Evolutionary conservation across 768 basidiomycete species (phyloP).

Genomic region (Suillus luteus): DNA sequence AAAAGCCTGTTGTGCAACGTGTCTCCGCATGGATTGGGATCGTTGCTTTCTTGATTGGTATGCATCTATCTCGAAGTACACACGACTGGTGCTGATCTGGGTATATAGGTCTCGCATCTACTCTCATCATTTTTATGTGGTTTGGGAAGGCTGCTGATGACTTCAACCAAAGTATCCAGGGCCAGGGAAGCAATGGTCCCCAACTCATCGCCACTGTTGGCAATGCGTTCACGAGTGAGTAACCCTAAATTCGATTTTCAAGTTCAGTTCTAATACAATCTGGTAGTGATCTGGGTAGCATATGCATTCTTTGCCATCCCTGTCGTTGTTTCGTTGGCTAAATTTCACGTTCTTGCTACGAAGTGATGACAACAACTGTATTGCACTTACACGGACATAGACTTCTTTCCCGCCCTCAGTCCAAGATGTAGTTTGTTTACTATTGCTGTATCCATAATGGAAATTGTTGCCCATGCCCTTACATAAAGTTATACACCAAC

Average conservation of each 20-base stretch:
- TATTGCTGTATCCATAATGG: constrained; percentile 10
- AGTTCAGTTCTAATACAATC: constrained; percentile 9
- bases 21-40: constrained; percentile 74
- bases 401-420: neutral
- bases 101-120: constrained; percentile 59
- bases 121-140: constrained; percentile 77
- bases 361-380: constrained; percentile 33
- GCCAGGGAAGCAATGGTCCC: constrained; percentile 55
- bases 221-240: constrained; percentile 77
- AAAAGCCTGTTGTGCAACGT: constrained; percentile 59
- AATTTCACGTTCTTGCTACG: constrained; percentile 58
- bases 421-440: neutral
- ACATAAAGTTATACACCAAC: neutral
- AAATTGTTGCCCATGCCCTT: neutral
- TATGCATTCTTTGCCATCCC: constrained; percentile 76
- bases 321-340: constrained; percentile 66
- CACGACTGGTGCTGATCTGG: constrained; percentile 2
- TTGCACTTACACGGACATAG: neutral
- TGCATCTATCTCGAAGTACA: constrained; percentile 17
- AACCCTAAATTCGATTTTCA: neutral
- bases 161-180: constrained; percentile 65
- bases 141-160: constrained; percentile 79
- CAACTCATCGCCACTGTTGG: constrained; percentile 61
- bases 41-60: constrained; percentile 74
- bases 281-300: constrained; percentile 75